phyloP scores from a whole-genome alignment of 2,329 filamentous ascomycete species.

The Cryphonectria nitschkei region DNA sequence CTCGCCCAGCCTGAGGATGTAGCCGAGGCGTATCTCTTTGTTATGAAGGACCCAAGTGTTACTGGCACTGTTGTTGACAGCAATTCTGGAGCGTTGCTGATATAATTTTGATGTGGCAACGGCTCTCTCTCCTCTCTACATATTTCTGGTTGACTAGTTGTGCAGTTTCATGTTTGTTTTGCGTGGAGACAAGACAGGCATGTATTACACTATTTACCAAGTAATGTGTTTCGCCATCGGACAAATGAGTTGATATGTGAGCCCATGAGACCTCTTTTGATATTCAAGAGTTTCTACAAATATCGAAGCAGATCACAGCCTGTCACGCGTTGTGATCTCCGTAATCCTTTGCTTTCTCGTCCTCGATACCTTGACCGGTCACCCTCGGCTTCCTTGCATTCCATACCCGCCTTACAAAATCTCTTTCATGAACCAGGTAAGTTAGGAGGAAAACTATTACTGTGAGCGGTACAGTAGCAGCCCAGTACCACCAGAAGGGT shows the following conservation, averaged over 20 bases:
- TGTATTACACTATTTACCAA: no score
- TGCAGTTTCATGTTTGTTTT: no score
- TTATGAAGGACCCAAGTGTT: constrained; percentile 36
- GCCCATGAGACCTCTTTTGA: neutral
- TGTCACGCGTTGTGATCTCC: neutral
- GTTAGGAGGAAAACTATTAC: constrained; percentile 21
- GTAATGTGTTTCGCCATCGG: no score
- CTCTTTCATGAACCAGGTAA: constrained; percentile 22
- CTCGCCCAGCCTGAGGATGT: constrained; percentile 35
- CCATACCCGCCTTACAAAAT: constrained; percentile 17
- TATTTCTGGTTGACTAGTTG: neutral
- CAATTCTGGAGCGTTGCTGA: constrained; percentile 32
- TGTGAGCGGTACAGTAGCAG: constrained; percentile 17
- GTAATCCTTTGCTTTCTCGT: neutral
- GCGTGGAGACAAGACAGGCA: no score
- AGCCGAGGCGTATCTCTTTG: constrained; percentile 37
- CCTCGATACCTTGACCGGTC: neutral
- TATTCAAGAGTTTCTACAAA: neutral
- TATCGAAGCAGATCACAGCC: neutral
- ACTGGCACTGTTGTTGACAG: constrained; percentile 34
- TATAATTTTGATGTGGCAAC: constrained; percentile 9
- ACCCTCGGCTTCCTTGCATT: neutral
- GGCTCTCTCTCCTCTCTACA: no score
- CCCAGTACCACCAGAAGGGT: constrained; percentile 21
- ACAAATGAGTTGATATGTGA: neutral